Percentiles rank a stretch among this genome's conserved stretches.
phyloP scores from a whole-genome alignment of 305 asterid species.

The Solanum hybrid region DNA sequence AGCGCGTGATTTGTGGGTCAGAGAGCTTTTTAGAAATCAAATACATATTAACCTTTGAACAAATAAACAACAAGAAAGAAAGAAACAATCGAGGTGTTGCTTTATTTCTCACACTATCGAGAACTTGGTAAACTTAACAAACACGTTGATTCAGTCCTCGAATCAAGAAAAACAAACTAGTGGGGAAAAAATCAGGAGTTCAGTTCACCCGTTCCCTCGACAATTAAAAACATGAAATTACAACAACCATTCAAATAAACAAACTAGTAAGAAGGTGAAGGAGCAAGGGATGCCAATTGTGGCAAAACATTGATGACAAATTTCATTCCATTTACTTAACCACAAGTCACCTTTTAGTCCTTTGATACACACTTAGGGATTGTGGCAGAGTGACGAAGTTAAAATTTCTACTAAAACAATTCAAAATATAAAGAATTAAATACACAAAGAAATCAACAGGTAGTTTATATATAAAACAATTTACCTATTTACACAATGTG shows the following conservation, averaged over 20 bases:
- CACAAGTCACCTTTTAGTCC: not conserved
- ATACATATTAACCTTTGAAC: not conserved
- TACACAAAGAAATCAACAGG: rapidly evolving
- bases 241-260: not conserved
- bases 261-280: not conserved
- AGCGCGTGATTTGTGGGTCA: too few relatives aligned
- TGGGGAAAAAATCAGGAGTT: not conserved
- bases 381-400: not conserved
- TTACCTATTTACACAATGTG: not conserved
- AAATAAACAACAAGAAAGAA: not conserved
- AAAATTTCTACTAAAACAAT: too few relatives aligned
- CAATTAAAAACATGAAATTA: not conserved
- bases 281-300: not conserved
- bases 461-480: too few relatives aligned
- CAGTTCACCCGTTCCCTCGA: not conserved
- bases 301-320: not conserved
- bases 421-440: too few relatives aligned
- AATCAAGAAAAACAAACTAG: not conserved
- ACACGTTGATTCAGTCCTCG: not conserved
- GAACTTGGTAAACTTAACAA: not conserved
- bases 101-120: not conserved
- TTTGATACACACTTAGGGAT: not conserved
- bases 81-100: not conserved
- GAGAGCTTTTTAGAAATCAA: not conserved
- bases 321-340: not conserved